Base-by-base conservation (phyloP, 1,139 yeast species). In the Scheffersomyces segobiensis region DNA sequence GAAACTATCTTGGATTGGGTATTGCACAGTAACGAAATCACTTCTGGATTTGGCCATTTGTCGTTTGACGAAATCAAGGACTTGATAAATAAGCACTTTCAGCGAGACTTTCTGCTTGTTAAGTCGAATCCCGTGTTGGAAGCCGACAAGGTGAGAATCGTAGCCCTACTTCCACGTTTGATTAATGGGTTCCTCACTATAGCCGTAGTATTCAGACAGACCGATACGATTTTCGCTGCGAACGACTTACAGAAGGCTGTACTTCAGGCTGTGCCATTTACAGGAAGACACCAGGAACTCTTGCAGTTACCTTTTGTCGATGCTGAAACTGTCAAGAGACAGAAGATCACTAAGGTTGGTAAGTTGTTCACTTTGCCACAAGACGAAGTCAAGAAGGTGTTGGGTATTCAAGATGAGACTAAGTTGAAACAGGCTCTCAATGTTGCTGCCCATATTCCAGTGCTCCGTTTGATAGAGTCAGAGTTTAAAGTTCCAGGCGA, bases 401-500 rank as follows among this genome's bases (percentile, higher is more conserved):
- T 89, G 67, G 91, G 91, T 48, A 79, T 88, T 54, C 66, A 68
- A 22, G 86, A 86, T 61, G 76, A 78, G 42, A 65, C 66, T 1
- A 72, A 82, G 65, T 72, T 87, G 56, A 70, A 79, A 24, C 78
- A 79, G 47, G 83, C 92, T 3, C 71, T 89, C 55, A 74, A 79
- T 14, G 82, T 88, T 57, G 97, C 96, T 2, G 70, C 82, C 6
- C 78, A 81, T 55, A 85, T 92, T 51, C 98, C 98, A 51, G 76
- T 80, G 53, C 75, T 95, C 59, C 87, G 90, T 65, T 78, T 93
- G 21, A 65, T 93, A 52, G 86, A 85, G 56, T 88, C 97, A 53
- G 86, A 84, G 59, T 92, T 93, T 74, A 83, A 85, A 62, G 97
- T 93, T 52, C 96, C 97, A 3, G 99, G 98, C 49, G 98, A 93